Base-by-base conservation (phyloP, 1,284 basidiomycete species). In the Fomitopsis betulina region DNA sequence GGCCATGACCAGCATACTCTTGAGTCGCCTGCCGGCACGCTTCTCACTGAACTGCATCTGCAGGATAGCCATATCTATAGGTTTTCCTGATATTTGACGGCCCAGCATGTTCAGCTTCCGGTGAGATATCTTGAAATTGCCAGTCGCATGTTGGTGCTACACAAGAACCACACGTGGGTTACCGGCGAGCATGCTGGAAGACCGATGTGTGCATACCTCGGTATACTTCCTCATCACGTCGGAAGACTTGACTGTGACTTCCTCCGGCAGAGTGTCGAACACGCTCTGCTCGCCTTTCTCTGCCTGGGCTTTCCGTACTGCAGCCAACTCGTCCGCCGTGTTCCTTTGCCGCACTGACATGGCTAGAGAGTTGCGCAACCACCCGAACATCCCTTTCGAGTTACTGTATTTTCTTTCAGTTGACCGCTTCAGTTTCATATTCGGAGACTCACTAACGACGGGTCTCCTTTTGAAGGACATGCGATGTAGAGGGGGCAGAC, bases 1-100 rank as follows among this genome's bases (percentile, higher is more conserved):
- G 9, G 95, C 96, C 4, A 93, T 82, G 5, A 85, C 88, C 50
- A 98, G 80, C 80, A 95, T 95, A 65, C 87, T 91, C 82, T 94
- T 88, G 58, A 99, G 85, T 61, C 93, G 86, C 49, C 79, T 83
- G 58, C 92, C 89, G 10, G 91, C 93, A 15, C 94, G 83, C 76
- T 98, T 98, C 72, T 95, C 87, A 65, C 89, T 91, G 73, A 98
- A 97, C 70, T 92, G 85, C 91, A 98, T 96, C 71, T 99, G 96
- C 54, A 98, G 76, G 68, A 99, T 96, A 27, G 96, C 96, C 69
- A 91, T 87, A 75, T 98, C 95, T 59, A 96, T 87, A 13, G 94
- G 93, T 66, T 93, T 89, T 15, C 91, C 89, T 9, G 91, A 80
- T 64, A 98, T 93, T 73, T 98, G 93, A 56, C 86, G 80, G 7